phyloP scores from a whole-genome alignment of 345 rosid species.

The Camelina laxa region DNA sequence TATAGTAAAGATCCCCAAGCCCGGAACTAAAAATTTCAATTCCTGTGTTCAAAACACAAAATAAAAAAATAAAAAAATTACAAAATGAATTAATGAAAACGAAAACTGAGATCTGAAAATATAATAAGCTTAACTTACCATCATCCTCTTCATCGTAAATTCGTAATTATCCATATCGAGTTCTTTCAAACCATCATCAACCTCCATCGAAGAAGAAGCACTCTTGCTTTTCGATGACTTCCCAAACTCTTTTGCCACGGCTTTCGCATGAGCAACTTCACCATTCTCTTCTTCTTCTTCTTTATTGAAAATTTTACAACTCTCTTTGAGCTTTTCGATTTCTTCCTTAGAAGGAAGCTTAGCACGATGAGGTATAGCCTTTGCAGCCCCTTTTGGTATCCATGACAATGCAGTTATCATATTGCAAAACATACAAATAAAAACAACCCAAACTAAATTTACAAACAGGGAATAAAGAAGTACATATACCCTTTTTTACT shows the following conservation, averaged over 20 bases:
- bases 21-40: conserved; percentile 64
- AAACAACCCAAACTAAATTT: no score
- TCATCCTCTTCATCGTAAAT: conserved; percentile 1
- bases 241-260: not conserved
- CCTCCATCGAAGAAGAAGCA: not conserved
- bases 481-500: no score
- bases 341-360: not conserved
- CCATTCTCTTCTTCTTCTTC: not conserved
- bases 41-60: conserved; percentile 44
- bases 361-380: not conserved
- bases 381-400: not conserved
- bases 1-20: conserved; percentile 66
- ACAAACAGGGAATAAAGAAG: no score
- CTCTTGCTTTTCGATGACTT: not conserved
- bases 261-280: not conserved
- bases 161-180: not conserved
- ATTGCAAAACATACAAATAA: no score
- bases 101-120: not conserved
- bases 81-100: conserved; percentile 1
- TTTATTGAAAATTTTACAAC: not conserved
- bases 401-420: not conserved
- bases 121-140: not conserved
- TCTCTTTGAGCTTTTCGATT: not conserved
- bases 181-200: not conserved
- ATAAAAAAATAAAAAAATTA: not conserved